Base-by-base conservation (phyloP, 2,329 filamentous ascomycete species). In the Exophiala sp. region DNA sequence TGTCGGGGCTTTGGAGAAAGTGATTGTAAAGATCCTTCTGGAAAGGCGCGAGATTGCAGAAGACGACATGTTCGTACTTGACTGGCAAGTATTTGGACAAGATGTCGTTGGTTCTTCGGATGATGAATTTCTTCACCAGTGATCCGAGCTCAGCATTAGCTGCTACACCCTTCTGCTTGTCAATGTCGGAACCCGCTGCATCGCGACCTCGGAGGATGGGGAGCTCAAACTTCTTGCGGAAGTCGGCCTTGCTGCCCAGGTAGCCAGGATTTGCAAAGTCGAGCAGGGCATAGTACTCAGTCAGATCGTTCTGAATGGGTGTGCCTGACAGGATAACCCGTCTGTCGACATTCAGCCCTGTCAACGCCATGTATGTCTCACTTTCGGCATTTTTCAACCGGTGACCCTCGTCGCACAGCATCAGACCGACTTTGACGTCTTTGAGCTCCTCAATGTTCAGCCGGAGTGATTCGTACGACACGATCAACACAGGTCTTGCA, bases 61-160 rank as follows among this genome's bases (percentile, higher is more conserved):
- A 99, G 1, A 99, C 94, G 29, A 99, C 94, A 69, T 99, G 94
- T 71, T 99, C 94, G 72, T 99, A 99, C 75, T 99, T 99, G 75
- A 97, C 86, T 0, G 94, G 94, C 55, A 99, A 75, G 68, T 99
- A 99, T 71, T 99, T 99, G 47, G 92, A 96, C 20, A 99, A 75
- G 58, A 99, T 95, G 67, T 99, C 94, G 79, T 99, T 99, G 3
- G 92, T 96, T 54, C 94, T 86, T 55, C 94, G 87, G 65, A 99
- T 99, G 69, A 99, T 95, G 73, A 99, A 99, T 66, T 95, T 96
- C 75, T 97, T 99, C 67, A 99, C 94, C 41, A 95, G 77, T 2
- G 78, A 77, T 2, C 96, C 82, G 11, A 99, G 80, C 65, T 96
- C 92, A 3, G 79, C 78, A 16, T 96, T 81, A 48, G 91, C 85